Conservation (phyloP, 768 basidiomycete species). For the Lentinus brumalis region DNA sequence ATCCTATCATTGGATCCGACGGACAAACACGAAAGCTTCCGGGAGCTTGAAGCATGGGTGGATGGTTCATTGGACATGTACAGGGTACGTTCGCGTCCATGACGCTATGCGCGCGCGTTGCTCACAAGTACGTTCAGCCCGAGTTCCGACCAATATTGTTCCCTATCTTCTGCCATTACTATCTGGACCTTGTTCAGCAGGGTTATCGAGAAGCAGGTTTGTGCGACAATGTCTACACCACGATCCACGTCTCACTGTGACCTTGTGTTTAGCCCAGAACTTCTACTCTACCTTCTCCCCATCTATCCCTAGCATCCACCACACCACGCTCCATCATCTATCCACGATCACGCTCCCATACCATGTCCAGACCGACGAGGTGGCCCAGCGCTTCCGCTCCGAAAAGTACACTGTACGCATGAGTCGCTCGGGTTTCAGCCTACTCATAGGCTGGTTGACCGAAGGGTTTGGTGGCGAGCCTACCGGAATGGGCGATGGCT, state of each 20-base stretch:
- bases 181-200: slow-evolving; percentile 88
- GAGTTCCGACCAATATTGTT: slow-evolving; percentile 93
- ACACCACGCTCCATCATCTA: slow-evolving; percentile 71
- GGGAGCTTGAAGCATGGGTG: slow-evolving; percentile 86
- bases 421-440: slow-evolving; percentile 88
- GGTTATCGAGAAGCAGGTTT: slow-evolving; percentile 86
- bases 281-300: slow-evolving; percentile 76
- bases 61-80: slow-evolving; percentile 93
- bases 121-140: slow-evolving; percentile 51
- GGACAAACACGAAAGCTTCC: slow-evolving; percentile 84
- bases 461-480: slow-evolving; percentile 88
- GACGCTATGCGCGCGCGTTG: background rate
- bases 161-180: slow-evolving; percentile 97
- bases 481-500: slow-evolving; percentile 77
- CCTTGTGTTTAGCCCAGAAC: slow-evolving; percentile 53
- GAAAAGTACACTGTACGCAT: slow-evolving; percentile 91
- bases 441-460: slow-evolving; percentile 94
- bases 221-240: background rate
- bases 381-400: slow-evolving; percentile 81
- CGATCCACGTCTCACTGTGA: background rate
- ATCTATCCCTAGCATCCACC: slow-evolving; percentile 67
- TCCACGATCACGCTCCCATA: slow-evolving; percentile 78
- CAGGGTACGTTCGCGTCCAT: slow-evolving; percentile 51
- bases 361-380: slow-evolving; percentile 82
- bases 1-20: slow-evolving; percentile 79